Evolutionary conservation across 441 rosid genomes (phyloP).

Genomic region (Omphalea diandra): DNA sequence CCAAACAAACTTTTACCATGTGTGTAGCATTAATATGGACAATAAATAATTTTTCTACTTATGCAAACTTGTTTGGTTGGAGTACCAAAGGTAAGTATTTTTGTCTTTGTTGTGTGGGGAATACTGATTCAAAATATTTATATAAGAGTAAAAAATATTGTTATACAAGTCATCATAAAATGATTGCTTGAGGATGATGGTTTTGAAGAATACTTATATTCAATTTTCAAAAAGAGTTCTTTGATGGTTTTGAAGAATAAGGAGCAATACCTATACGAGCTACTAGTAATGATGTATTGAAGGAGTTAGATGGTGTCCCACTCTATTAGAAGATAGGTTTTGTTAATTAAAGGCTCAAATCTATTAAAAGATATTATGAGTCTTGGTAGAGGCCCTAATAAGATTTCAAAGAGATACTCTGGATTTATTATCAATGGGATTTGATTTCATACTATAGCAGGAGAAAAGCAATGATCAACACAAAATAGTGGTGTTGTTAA

Average conservation of each 20-base stretch:
- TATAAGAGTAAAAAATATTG: no score
- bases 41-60: no score
- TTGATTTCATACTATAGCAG: background rate
- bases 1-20: no score
- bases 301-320: background rate
- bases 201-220: no score
- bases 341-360: background rate
- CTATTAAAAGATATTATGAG: background rate
- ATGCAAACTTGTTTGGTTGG: no score
- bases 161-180: no score
- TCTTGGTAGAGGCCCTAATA: background rate
- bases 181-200: no score
- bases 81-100: no score
- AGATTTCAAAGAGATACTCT: background rate
- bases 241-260: background rate
- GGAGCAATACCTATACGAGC: background rate
- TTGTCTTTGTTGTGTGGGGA: no score
- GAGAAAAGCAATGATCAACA: background rate
- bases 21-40: no score
- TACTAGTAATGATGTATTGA: background rate
- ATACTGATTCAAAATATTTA: no score
- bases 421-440: background rate
- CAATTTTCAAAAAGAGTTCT: background rate
- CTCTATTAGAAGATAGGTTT: no score
- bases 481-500: background rate